phyloP scores from a whole-genome alignment of 2,329 filamentous ascomycete genomes.

The Phyllosticta citriasiana region DNA sequence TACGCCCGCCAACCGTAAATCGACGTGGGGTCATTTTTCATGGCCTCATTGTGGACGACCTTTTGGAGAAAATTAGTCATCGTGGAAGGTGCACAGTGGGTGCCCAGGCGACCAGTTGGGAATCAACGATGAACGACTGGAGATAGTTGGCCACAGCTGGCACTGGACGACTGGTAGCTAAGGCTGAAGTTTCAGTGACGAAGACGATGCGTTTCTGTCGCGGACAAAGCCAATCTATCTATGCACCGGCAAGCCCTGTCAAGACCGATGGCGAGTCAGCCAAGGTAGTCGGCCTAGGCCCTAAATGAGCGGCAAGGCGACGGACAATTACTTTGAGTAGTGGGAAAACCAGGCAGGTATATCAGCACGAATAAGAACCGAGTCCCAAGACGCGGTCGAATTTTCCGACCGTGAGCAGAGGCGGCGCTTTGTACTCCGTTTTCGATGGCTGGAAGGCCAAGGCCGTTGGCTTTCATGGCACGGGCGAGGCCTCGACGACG shows the following conservation, averaged over 20 bases:
- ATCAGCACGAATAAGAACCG: background rate
- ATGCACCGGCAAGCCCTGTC: background rate
- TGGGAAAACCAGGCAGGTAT: background rate
- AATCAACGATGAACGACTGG: background rate
- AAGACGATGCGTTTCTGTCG: background rate
- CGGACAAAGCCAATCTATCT: background rate
- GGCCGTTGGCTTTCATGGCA: background rate
- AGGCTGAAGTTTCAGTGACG: background rate
- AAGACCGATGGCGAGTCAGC: background rate
- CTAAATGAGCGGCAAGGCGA: background rate
- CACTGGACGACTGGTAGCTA: background rate
- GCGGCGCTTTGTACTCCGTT: background rate
- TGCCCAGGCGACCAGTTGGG: background rate
- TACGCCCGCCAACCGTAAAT: slow-evolving; percentile 64
- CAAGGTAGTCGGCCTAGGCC: background rate
- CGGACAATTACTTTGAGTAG: background rate
- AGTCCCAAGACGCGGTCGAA: background rate
- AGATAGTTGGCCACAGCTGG: background rate
- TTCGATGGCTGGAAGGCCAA: background rate
- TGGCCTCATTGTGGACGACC: slow-evolving; percentile 60
- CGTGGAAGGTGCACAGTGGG: background rate
- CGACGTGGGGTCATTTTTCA: slow-evolving; percentile 55
- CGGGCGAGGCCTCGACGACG: background rate
- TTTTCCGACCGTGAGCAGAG: background rate
- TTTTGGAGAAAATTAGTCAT: slow-evolving; percentile 35